Conservation (phyloP, 2,329 filamentous ascomycete genomes). For the Cercospora zeina region DNA sequence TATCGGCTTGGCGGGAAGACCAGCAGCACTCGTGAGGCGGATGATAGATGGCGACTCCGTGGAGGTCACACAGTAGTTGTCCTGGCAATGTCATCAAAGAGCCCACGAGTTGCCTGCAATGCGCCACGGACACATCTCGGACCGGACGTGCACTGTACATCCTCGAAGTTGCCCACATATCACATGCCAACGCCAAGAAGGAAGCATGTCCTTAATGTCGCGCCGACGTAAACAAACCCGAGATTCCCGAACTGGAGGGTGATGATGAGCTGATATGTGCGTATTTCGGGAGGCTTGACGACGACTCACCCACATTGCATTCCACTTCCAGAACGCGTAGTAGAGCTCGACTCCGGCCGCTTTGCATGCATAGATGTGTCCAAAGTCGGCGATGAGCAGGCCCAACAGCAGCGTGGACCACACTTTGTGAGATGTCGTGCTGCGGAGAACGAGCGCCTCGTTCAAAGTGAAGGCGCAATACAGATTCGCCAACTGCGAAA, state of each 20-base stretch:
- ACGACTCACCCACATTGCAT: slow-evolving; percentile 41
- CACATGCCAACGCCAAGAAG: slow-evolving; percentile 40
- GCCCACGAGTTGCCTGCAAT: neutral
- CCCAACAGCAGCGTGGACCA: slow-evolving; percentile 68
- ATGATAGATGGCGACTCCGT: no score
- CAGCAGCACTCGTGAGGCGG: no score
- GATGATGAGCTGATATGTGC: neutral
- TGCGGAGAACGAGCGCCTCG: slow-evolving; percentile 72
- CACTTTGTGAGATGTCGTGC: slow-evolving; percentile 66
- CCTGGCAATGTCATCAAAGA: neutral
- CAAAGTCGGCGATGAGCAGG: slow-evolving; percentile 72
- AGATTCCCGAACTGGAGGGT: slow-evolving; percentile 31
- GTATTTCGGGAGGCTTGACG: no score
- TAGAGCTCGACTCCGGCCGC: slow-evolving; percentile 58
- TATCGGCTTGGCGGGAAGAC: no score
- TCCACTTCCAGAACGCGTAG: slow-evolving; percentile 41
- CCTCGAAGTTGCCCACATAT: no score
- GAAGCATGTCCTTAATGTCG: slow-evolving; percentile 38
- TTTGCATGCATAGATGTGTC: slow-evolving; percentile 68
- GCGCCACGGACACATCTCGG: neutral
- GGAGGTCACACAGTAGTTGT: neutral
- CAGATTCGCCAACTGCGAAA: slow-evolving; percentile 75
- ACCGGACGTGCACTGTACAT: no score
- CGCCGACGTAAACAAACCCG: slow-evolving; percentile 43
- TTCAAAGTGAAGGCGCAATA: slow-evolving; percentile 76